These are phyloP conservation scores for Globisporangium cystogenes DNA, from an alignment of 352 stramenopile genomes.

Conservation along the genomic window DNA sequence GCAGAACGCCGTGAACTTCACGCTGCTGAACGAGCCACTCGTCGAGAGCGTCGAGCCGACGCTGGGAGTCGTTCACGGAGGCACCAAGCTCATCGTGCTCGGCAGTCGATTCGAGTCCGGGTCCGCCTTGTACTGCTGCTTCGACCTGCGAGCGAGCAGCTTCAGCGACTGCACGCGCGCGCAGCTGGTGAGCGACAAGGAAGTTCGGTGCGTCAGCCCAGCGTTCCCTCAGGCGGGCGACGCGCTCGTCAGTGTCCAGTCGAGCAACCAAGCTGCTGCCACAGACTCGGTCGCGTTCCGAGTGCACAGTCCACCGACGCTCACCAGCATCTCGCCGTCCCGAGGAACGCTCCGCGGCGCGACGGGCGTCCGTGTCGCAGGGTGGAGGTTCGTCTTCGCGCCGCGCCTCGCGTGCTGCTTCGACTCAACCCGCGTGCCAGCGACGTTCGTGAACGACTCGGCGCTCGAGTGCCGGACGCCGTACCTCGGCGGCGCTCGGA, in stretches of 20 bases:
- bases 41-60: constrained; percentile 40
- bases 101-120: constrained; percentile 39
- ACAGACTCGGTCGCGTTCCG: constrained; percentile 15
- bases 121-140: constrained; percentile 46
- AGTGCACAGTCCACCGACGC: constrained; percentile 20
- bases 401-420: constrained; percentile 66
- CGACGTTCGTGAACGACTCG: constrained; percentile 62
- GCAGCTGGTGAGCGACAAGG: constrained; percentile 26
- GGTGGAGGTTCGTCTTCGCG: constrained; percentile 47
- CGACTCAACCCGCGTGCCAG: constrained; percentile 30
- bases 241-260: constrained; percentile 20
- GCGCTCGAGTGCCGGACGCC: constrained; percentile 49
- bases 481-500: constrained; percentile 12
- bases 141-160: constrained; percentile 13
- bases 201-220: constrained; percentile 25
- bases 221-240: constrained; percentile 7
- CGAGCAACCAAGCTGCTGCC: constrained; percentile 7
- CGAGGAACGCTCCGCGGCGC: constrained; percentile 28
- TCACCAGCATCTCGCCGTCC: constrained; percentile 21
- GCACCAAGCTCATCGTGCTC: constrained; percentile 26
- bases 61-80: constrained; percentile 27
- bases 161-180: constrained; percentile 16
- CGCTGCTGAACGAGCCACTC: constrained; percentile 22
- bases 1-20: constrained; percentile 22
- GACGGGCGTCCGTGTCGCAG: constrained; percentile 34